Evolutionary conservation across 2,329 filamentous ascomycete genomes (phyloP).

Genomic region (Fusarium hainanense): DNA sequence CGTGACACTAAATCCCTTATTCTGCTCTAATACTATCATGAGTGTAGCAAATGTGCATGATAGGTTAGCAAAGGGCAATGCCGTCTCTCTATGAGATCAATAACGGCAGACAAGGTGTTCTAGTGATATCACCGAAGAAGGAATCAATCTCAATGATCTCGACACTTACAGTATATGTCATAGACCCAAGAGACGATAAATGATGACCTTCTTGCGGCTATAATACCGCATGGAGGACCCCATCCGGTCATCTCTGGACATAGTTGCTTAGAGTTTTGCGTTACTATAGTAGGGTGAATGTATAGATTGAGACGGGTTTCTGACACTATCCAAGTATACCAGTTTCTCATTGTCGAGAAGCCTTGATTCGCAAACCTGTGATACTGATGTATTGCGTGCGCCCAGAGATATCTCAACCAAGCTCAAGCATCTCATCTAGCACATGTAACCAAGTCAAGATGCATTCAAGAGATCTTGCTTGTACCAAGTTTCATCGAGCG

Average conservation of each 20-base stretch:
- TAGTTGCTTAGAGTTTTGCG: neutral
- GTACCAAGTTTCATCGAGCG: slow-evolving; percentile 11
- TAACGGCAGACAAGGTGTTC: neutral
- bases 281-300: neutral
- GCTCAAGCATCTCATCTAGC: neutral
- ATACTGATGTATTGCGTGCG: neutral
- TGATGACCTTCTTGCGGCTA: neutral
- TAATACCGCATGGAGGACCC: neutral
- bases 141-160: neutral
- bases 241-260: neutral
- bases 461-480: neutral
- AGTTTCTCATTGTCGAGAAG: too few species aligned
- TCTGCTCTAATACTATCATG: too few species aligned
- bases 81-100: too few species aligned
- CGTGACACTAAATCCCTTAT: too few species aligned
- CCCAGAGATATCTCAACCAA: neutral
- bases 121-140: neutral
- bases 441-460: neutral
- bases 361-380: neutral
- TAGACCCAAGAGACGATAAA: neutral
- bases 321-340: neutral
- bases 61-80: too few species aligned
- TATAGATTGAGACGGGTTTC: neutral
- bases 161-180: neutral
- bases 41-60: too few species aligned